These are phyloP conservation scores for Globisporangium cederbergense DNA, from an alignment of 352 stramenopile genomes.

Conservation along the genomic window DNA sequence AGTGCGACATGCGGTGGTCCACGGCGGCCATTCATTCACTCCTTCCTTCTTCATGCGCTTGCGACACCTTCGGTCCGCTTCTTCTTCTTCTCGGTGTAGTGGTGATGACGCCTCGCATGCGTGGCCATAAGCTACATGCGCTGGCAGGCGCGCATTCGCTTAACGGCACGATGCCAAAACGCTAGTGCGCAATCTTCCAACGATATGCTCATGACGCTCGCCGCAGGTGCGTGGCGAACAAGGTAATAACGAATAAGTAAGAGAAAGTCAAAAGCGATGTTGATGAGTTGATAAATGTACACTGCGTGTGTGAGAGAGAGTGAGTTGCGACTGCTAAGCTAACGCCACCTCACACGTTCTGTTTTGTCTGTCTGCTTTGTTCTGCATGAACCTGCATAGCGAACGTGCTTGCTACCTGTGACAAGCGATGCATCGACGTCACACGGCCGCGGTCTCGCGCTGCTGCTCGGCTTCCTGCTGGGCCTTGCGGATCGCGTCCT, in stretches of 20 bases:
- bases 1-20: slow-evolving; percentile 2
- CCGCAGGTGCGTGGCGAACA: no score
- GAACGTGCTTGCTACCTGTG: slow-evolving; percentile 2
- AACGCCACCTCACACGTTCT: background rate
- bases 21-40: background rate
- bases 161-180: background rate
- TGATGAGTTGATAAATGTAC: slow-evolving; percentile 1
- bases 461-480: background rate
- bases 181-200: no score
- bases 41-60: background rate
- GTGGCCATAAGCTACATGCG: background rate
- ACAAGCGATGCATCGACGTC: background rate
- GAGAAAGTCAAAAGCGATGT: background rate
- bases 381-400: background rate
- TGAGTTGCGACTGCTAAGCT: no score
- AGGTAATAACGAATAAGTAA: no score
- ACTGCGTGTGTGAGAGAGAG: background rate
- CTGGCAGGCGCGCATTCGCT: background rate
- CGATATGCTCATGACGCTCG: background rate
- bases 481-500: slow-evolving; percentile 41
- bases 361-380: background rate
- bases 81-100: background rate
- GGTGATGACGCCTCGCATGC: background rate
- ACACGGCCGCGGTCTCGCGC: background rate
- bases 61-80: slow-evolving; percentile 1